Conservation (phyloP, 2,329 filamentous ascomycete genomes). For the Colletotrichum cuscutae region DNA sequence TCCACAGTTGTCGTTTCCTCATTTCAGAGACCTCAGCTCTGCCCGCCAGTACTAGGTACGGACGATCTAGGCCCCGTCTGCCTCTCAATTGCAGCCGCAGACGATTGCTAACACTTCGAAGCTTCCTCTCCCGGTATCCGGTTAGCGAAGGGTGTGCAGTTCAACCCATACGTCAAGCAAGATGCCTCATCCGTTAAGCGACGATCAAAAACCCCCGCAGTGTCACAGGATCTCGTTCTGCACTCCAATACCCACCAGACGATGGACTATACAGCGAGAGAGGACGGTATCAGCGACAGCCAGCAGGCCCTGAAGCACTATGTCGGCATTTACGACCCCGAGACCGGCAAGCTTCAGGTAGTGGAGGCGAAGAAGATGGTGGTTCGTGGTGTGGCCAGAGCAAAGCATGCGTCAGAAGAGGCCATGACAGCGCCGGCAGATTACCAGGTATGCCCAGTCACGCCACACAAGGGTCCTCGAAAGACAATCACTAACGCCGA, state of each 20-base stretch:
- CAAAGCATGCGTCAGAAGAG: slow-evolving; percentile 62
- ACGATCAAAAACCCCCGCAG: slow-evolving; percentile 50
- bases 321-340: slow-evolving; percentile 71
- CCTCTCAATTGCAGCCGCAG: background rate
- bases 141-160: slow-evolving; percentile 49
- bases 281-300: slow-evolving; percentile 48
- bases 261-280: slow-evolving; percentile 69
- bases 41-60: slow-evolving; percentile 65
- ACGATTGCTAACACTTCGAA: slow-evolving; percentile 26
- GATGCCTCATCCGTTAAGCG: slow-evolving; percentile 49
- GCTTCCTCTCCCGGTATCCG: slow-evolving; percentile 48
- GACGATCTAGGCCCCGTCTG: slow-evolving; percentile 12
- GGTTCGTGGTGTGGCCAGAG: slow-evolving; percentile 65
- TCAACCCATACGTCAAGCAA: slow-evolving; percentile 60
- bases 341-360: slow-evolving; percentile 68
- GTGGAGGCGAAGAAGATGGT: slow-evolving; percentile 73
- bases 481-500: background rate
- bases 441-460: slow-evolving; percentile 29
- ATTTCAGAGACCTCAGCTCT: slow-evolving; percentile 55
- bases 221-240: slow-evolving; percentile 61
- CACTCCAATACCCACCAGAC: slow-evolving; percentile 67
- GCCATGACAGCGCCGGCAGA: slow-evolving; percentile 48
- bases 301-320: slow-evolving; percentile 67
- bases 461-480: too few species aligned
- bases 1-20: slow-evolving; percentile 57